phyloP scores from a whole-genome alignment of 371 early-diverging fungal species.

The Rhizopus stolonifer region DNA sequence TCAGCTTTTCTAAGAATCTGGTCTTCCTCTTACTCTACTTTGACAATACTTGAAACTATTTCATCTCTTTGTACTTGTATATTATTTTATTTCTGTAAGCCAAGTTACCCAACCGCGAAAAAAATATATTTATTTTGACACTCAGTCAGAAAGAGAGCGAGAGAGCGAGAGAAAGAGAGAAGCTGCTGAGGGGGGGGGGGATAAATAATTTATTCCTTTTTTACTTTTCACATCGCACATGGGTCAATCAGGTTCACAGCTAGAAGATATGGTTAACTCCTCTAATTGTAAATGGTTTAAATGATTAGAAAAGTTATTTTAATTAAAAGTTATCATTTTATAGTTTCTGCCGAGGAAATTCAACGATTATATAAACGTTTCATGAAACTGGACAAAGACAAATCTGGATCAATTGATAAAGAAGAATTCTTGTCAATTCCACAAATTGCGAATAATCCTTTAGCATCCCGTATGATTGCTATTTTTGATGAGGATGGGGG shows the following conservation, averaged over 20 bases:
- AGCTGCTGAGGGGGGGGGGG: no score
- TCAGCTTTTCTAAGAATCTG: no score
- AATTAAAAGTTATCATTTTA: background rate
- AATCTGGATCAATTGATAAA: slow-evolving; percentile 91
- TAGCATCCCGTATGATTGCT: slow-evolving; percentile 92
- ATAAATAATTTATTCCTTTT: no score
- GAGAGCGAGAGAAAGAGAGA: no score
- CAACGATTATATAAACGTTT: slow-evolving; percentile 96
- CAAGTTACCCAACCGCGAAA: no score
- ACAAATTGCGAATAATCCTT: slow-evolving; percentile 94
- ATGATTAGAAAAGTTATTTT: background rate
- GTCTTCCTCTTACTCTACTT: no score
- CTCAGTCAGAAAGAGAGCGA: no score
- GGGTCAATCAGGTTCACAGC: slow-evolving; percentile 53
- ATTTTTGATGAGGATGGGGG: slow-evolving; percentile 97
- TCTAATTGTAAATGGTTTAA: slow-evolving; percentile 42
- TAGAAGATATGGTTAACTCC: slow-evolving; percentile 56
- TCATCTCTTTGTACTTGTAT: no score
- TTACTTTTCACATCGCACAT: slow-evolving; percentile 2
- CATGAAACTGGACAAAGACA: slow-evolving; percentile 95
- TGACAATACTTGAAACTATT: no score
- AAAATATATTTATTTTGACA: no score
- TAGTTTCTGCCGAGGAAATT: slow-evolving; percentile 92
- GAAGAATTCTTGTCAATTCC: slow-evolving; percentile 95
- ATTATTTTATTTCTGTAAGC: no score